Conservation (phyloP, 73 alveolate genomes). For the Tetrahymena elliotti region DNA sequence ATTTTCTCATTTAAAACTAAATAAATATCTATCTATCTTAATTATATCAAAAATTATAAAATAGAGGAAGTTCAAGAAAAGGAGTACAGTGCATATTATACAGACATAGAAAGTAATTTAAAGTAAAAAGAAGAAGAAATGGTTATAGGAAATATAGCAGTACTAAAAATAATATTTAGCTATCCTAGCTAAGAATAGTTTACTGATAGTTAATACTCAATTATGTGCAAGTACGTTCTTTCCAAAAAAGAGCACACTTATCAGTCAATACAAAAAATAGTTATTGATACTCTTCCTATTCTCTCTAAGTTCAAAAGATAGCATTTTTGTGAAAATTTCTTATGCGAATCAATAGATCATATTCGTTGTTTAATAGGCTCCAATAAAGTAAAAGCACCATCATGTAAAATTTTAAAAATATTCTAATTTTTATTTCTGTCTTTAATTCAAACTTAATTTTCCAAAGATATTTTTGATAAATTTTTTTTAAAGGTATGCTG, state of each 20-base stretch:
- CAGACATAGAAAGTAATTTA: neutral
- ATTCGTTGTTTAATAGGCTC: neutral
- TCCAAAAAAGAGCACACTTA: slow-evolving; percentile 27
- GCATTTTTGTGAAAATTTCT: neutral
- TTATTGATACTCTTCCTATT: slow-evolving; percentile 28
- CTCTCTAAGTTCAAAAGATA: slow-evolving; percentile 7
- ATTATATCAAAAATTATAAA: neutral
- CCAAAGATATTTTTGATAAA: too few species aligned
- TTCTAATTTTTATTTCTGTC: neutral
- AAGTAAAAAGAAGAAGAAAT: slow-evolving; percentile 8
- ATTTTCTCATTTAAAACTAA: too few species aligned
- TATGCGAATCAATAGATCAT: neutral
- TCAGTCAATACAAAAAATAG: neutral
- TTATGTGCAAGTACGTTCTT: slow-evolving; percentile 11
- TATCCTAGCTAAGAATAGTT: slow-evolving; percentile 22
- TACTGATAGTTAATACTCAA: neutral
- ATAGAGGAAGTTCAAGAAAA: neutral
- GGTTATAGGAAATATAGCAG: slow-evolving; percentile 26
- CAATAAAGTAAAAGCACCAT: neutral
- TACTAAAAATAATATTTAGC: slow-evolving; percentile 10
- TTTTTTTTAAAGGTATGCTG: too few species aligned
- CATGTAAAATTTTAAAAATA: neutral
- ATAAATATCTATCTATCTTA: neutral
- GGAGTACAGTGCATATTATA: neutral
- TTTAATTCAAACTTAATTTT: neutral